These are phyloP conservation scores for Sporobolus alterniflorus DNA, from an alignment of 202 grass and related monocot species.

Conservation along the genomic window DNA sequence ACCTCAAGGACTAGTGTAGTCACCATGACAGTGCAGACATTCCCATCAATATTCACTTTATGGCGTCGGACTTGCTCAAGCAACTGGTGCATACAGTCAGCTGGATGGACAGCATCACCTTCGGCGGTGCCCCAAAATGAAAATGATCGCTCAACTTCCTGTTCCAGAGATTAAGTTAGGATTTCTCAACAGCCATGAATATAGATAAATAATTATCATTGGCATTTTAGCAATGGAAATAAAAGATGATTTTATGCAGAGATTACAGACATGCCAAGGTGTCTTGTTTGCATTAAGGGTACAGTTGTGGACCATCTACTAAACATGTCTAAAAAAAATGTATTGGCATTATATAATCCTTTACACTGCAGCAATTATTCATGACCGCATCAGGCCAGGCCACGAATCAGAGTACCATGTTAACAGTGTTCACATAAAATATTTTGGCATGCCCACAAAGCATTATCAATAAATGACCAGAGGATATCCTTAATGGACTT, in stretches of 20 bases:
- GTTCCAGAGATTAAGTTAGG: slow-evolving; percentile 26
- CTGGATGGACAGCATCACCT: slow-evolving; percentile 84
- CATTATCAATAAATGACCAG: neutral
- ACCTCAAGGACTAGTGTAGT: slow-evolving; percentile 99
- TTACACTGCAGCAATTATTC: neutral
- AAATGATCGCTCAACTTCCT: slow-evolving; percentile 93
- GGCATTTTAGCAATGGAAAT: neutral
- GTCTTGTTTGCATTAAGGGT: neutral
- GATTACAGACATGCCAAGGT: neutral
- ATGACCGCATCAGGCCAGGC: neutral
- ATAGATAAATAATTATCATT: neutral
- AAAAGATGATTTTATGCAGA: neutral
- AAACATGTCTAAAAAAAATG: slow-evolving; percentile 8
- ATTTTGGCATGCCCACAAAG: neutral
- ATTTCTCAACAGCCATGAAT: slow-evolving; percentile 13
- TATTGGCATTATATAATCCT: neutral
- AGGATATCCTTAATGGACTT: neutral
- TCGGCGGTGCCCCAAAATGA: slow-evolving; percentile 81
- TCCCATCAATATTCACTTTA: slow-evolving; percentile 98
- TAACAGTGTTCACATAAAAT: neutral
- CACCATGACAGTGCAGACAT: slow-evolving; percentile 98
- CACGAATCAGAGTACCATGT: neutral
- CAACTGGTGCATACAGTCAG: slow-evolving; percentile 97
- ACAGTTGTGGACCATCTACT: slow-evolving; percentile 3
- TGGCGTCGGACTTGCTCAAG: slow-evolving; percentile 91